These are phyloP conservation scores for Mucor racemosus DNA, from an alignment of 371 early-diverging fungal species.

Conservation along the genomic window DNA sequence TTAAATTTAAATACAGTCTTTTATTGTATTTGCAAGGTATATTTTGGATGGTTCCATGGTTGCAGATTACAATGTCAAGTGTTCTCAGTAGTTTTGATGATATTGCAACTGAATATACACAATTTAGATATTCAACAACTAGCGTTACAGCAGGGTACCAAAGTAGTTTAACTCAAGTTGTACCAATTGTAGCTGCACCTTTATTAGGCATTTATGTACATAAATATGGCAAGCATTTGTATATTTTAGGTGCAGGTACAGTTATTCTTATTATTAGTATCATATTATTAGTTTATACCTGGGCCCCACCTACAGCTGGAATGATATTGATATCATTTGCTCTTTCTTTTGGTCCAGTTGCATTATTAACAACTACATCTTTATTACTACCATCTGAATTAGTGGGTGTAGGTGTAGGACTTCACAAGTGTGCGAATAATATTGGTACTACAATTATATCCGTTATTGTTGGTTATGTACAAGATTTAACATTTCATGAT, in stretches of 20 bases:
- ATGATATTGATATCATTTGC: conserved; percentile 54
- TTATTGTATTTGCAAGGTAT: conserved; percentile 40
- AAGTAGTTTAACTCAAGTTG: conserved; percentile 56
- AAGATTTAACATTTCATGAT: conserved; percentile 53
- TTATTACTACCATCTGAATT: conserved; percentile 45
- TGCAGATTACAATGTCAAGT: conserved; percentile 51
- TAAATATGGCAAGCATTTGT: conserved; percentile 47
- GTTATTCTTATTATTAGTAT: conserved; percentile 39
- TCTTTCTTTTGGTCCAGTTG: conserved; percentile 50
- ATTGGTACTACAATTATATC: conserved; percentile 57
- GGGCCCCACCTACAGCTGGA: conserved; percentile 43
- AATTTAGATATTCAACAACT: conserved; percentile 47
- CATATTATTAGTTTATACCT: conserved; percentile 42
- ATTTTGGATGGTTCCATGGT: conserved; percentile 53
- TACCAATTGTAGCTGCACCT: conserved; percentile 60
- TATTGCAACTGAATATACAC: conserved; percentile 50
- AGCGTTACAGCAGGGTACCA: conserved; percentile 57
- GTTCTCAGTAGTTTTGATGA: conserved; percentile 54
- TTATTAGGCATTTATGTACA: conserved; percentile 57
- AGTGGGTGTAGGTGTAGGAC: conserved; percentile 55
- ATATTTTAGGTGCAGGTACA: conserved; percentile 38
- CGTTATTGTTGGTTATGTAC: conserved; percentile 53
- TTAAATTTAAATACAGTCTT: conserved; percentile 28
- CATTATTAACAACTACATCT: conserved; percentile 45
- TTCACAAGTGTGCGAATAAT: conserved; percentile 56